Conservation (phyloP, 225 moss, liverwort and hornwort genomes). For the Ulota crispa region DNA sequence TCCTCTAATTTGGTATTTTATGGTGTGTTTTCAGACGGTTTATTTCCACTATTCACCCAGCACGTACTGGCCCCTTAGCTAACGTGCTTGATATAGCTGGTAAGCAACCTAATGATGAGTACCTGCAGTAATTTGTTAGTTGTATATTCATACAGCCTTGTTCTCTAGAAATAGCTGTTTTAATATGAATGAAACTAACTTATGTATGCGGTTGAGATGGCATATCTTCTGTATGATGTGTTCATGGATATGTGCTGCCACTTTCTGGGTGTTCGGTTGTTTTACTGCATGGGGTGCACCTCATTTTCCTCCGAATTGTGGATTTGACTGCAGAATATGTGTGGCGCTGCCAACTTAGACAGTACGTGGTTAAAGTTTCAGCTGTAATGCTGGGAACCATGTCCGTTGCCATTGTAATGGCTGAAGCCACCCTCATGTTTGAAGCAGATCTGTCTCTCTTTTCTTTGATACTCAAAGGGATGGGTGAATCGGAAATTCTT, state of each 20-base stretch:
- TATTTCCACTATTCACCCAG: conserved; percentile 74
- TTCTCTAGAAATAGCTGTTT: neutral
- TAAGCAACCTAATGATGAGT: conserved; percentile 23
- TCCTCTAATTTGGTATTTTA: conserved; percentile 14
- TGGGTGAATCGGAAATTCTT: conserved; percentile 74
- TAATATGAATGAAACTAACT: neutral
- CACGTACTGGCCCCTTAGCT: conserved; percentile 67
- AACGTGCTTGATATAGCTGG: conserved; percentile 69
- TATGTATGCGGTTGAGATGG: conserved; percentile 2
- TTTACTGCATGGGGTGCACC: neutral
- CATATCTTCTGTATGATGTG: neutral
- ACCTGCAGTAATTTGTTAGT: neutral
- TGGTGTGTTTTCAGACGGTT: conserved; percentile 61
- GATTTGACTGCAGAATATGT: conserved; percentile 73
- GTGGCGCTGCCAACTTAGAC: conserved; percentile 93
- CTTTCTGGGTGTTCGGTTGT: neutral
- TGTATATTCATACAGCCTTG: neutral
- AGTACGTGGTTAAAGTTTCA: conserved; percentile 63
- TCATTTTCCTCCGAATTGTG: conserved; percentile 10
- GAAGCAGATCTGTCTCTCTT: conserved; percentile 89
- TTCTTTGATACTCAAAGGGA: conserved; percentile 74
- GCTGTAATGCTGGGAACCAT: conserved; percentile 75
- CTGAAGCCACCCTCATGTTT: conserved; percentile 82
- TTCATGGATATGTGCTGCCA: neutral
- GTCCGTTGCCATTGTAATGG: conserved; percentile 93